Percentiles rank a stretch among this genome's conserved stretches.
These are phyloP conservation scores for Ceratocystis eucalypticola DNA, from an alignment of 2,329 filamentous ascomycete genomes.

Conservation along the genomic window DNA sequence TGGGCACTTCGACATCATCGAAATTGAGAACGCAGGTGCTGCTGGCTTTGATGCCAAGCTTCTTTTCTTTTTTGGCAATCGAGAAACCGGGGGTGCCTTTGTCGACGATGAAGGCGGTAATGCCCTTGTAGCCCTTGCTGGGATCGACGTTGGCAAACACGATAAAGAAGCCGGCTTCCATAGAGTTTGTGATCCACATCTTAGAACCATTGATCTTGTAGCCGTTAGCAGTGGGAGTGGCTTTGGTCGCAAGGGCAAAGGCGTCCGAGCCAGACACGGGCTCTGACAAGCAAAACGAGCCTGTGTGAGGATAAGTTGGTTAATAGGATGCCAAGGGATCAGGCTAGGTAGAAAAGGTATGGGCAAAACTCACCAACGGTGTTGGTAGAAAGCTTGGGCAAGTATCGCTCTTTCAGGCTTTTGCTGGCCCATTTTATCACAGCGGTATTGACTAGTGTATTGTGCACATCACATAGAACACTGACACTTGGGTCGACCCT, in stretches of 20 bases:
- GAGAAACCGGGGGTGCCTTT: slow-evolving; percentile 80
- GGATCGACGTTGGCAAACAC: slow-evolving; percentile 95
- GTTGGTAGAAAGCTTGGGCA: slow-evolving; percentile 79
- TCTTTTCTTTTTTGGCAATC: slow-evolving; percentile 99
- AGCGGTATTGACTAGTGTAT: slow-evolving; percentile 91
- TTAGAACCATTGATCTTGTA: slow-evolving; percentile 85
- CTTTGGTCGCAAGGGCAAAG: slow-evolving; percentile 86
- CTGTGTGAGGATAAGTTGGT: slow-evolving; percentile 11
- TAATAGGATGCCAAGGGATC: background rate
- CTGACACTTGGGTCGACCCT: slow-evolving; percentile 88
- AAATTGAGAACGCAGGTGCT: slow-evolving; percentile 97
- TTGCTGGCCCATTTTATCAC: slow-evolving; percentile 72
- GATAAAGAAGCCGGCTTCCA: slow-evolving; percentile 90
- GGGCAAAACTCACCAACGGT: slow-evolving; percentile 46
- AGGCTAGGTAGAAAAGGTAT: background rate
- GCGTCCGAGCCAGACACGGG: slow-evolving; percentile 88
- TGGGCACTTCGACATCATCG: slow-evolving; percentile 84
- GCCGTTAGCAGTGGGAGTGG: slow-evolving; percentile 65
- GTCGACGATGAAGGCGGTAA: slow-evolving; percentile 89
- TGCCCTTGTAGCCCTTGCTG: slow-evolving; percentile 88
- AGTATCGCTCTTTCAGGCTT: slow-evolving; percentile 67
- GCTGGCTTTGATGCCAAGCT: slow-evolving; percentile 89
- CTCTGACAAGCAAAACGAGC: slow-evolving; percentile 86
- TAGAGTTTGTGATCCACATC: slow-evolving; percentile 99
- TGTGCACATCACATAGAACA: slow-evolving; percentile 93